Conservation (phyloP, 768 basidiomycete genomes). For the Lactifluus subvellereus region DNA sequence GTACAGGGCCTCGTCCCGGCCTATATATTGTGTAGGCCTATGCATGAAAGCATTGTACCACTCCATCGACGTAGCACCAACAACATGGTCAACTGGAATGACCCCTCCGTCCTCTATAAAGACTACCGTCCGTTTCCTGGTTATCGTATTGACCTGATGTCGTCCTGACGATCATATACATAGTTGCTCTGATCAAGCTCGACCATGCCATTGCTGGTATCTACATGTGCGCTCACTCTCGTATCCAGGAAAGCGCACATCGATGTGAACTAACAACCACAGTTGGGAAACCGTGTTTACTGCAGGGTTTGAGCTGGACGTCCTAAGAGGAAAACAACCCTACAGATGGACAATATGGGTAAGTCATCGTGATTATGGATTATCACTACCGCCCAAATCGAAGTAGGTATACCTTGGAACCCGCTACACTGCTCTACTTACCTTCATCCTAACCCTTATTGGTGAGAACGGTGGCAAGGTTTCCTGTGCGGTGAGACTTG, state of each 20-base stretch:
- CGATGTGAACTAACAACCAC: neutral
- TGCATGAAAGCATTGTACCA: neutral
- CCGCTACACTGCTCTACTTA: neutral
- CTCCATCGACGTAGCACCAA: neutral
- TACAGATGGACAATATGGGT: constrained; percentile 5
- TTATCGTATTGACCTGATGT: neutral
- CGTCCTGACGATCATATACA: neutral
- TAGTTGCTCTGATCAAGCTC: neutral
- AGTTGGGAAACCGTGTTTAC: constrained; percentile 3
- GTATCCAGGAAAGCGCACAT: neutral
- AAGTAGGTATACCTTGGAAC: constrained; percentile 10
- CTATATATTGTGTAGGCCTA: neutral
- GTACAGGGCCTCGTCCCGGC: no score
- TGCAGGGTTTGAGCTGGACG: neutral
- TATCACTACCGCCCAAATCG: neutral
- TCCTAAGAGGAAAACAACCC: neutral
- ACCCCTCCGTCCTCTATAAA: neutral
- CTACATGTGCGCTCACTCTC: neutral
- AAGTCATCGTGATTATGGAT: neutral
- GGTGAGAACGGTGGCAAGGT: neutral
- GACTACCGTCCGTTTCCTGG: neutral
- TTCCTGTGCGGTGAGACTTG: neutral
- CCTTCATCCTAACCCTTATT: neutral
- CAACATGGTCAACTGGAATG: constrained; percentile 8
- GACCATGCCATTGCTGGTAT: neutral